phyloP scores from a whole-genome alignment of 108 stramenopile genomes.

The Nitzschia sp. region DNA sequence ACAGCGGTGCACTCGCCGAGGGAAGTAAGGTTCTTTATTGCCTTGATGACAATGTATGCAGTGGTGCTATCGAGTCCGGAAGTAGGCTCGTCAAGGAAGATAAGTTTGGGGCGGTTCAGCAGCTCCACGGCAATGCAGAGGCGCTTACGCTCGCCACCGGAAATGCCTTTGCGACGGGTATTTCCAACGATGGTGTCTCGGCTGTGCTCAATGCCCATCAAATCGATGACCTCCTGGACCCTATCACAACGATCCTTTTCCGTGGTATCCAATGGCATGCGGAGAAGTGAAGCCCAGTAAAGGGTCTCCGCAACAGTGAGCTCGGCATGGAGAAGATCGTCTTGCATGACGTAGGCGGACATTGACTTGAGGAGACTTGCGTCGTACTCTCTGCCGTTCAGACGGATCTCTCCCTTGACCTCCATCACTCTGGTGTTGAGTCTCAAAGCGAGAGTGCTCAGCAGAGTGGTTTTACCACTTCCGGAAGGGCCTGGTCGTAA shows the following conservation, averaged over 20 bases:
- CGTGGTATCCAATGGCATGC: constrained; percentile 30
- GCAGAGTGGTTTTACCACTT: constrained; percentile 11
- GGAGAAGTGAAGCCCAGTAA: constrained; percentile 38
- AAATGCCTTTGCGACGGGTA: constrained; percentile 40
- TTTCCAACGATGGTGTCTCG: constrained; percentile 63
- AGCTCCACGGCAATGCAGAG: constrained; percentile 57
- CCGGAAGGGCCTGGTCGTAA: background rate
- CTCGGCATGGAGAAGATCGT: constrained; percentile 49
- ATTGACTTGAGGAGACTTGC: constrained; percentile 17
- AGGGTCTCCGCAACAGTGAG: constrained; percentile 59
- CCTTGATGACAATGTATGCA: constrained; percentile 49
- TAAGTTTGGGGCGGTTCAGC: constrained; percentile 37
- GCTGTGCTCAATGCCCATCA: constrained; percentile 13
- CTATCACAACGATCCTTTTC: constrained; percentile 43
- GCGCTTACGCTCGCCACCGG: constrained; percentile 52
- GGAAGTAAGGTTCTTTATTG: constrained; percentile 41
- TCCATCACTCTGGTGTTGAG: constrained; percentile 31
- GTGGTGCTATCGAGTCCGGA: constrained; percentile 57
- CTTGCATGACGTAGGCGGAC: constrained; percentile 58
- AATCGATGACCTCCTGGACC: constrained; percentile 44
- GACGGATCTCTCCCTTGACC: constrained; percentile 29
- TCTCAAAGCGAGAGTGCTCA: constrained; percentile 30
- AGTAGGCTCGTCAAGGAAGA: constrained; percentile 61
- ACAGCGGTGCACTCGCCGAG: constrained; percentile 47
- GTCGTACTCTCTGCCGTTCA: constrained; percentile 39